Evolutionary conservation across 2,329 filamentous ascomycete genomes (phyloP), one percentile per base, ranked within the genome.

Genomic region (Calonectria fujianensis): DNA sequence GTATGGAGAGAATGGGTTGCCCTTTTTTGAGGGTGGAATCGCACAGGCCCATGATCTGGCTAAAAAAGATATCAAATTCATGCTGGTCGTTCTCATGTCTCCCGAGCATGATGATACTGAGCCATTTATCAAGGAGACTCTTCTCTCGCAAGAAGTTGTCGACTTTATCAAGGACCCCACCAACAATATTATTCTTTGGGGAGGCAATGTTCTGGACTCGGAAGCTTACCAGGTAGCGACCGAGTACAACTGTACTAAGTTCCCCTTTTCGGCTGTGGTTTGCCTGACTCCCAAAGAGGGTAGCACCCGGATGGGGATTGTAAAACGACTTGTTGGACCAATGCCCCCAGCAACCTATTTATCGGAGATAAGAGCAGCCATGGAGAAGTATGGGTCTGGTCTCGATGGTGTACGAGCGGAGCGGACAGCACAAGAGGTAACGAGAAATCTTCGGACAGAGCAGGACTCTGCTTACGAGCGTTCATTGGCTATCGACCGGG

Each of bases 391-490:
- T 82, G 91, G 91, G n/a, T 90, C 93, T 20, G 93, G 96, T 61
- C 88, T 99, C 5, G 92, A 92, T 50, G 90, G 92, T 37, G 93
- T 94, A 27, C 91, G 96, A n/a, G 91, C 93, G 2, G 92, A 95
- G 80, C 90, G 96, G 69, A 91, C 92, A 20, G 95, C 96, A 52
- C 95, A 98, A 78, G 92, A 97, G 82, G 92, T 95, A 2, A 91
- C 94, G n/a, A 91, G 96, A 59, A 94, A 88, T 80, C 88, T 99
- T 41, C 91, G 96, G n/a, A 91, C 94, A 75, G 93, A 98, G 84
- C 97, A 99, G 83, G 96, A 98, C 83, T 94, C 92, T 13, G 97
- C 97, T 0, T 99, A 99, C 84, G 96, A 99, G 85, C 92, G 96
- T 75, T 98, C 95, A 0, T 88, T 99, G 37, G 96, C 96, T 13